Base-by-base conservation (phyloP, 2,329 filamentous ascomycete species). In the Berkeleyomyces rouxiae region DNA sequence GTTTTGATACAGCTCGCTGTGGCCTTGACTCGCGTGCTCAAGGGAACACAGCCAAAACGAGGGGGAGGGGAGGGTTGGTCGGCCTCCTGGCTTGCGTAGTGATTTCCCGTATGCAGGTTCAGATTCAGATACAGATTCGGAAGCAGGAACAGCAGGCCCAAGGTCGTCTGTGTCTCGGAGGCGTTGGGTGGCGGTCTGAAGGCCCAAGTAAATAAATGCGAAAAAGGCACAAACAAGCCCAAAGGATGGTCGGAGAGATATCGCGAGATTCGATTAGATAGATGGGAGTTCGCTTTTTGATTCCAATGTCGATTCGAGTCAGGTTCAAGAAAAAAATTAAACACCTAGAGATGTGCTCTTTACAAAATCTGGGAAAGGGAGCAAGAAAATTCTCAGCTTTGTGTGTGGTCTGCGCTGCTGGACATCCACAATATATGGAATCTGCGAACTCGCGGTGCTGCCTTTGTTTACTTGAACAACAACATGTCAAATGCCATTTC, bases 21-120 rank as follows among this genome's bases (percentile, higher is more conserved):
- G 43, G 43, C 43, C 16, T 33, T 51, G 47, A 51, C 47, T 51
- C 47, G 33, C 11, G 9, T 31, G 16, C 47, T 7, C 51, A 7
- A 7, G 33, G 51, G 11, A 9, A 39, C 51, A 39, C 43, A 16
- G 43, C 11, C 11, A 46, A 46, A 3, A 36, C 11, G 33, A 13
- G 51, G 7, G 9, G 16, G 31, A 51, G 23, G 47, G 33, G 33
- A 55, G 51, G 7, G 51, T 13, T 55, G n/a, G 51, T 37, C n/a
- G 31, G 46, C 51, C 51, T 55, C 51, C 51, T 55, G 36, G 51
- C 51, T 55, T 6, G 11, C 39, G 36, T 55, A 36, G 39, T 55
- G 51, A 39, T 55, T 55, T 55, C 51, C 51, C 33, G 51, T 55
- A 55, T 55, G 51, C 51, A 55, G 51, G 51, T 55, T 39, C 51